Evolutionary conservation across 495 filamentous ascomycete species (phyloP).

Genomic region (Lophiotrema nucula): DNA sequence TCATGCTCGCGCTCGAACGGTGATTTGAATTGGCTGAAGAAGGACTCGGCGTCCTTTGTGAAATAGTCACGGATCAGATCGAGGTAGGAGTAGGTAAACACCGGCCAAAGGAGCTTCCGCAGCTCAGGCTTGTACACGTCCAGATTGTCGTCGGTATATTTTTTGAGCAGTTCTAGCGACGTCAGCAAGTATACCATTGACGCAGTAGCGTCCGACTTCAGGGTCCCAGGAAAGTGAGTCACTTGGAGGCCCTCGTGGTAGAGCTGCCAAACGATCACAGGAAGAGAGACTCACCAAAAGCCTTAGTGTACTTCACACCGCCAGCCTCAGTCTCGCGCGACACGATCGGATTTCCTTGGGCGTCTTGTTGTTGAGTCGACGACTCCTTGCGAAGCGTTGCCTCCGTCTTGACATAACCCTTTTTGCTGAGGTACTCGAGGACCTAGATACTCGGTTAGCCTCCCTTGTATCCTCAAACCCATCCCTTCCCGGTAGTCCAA

Average conservation of each 20-base stretch:
- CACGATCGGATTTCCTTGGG: constrained; percentile 69
- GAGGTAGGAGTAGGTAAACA: constrained; percentile 90
- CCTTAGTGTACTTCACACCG: constrained; percentile 69
- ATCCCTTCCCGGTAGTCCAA: too few species aligned
- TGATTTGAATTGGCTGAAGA: constrained; percentile 64
- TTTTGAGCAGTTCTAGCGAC: constrained; percentile 60
- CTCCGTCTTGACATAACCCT: constrained; percentile 90
- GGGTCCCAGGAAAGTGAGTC: too few species aligned
- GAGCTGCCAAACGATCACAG: too few species aligned
- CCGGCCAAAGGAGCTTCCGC: constrained; percentile 78
- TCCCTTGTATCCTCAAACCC: not conserved
- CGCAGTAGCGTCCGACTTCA: too few species aligned
- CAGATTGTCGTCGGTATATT: constrained; percentile 84
- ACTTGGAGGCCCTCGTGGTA: too few species aligned
- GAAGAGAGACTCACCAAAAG: too few species aligned
- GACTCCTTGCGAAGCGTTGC: constrained; percentile 91
- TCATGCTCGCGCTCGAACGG: constrained; percentile 72
- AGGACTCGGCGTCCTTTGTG: constrained; percentile 64
- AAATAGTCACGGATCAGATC: constrained; percentile 75
- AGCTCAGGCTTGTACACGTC: constrained; percentile 98
- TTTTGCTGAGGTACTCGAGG: constrained; percentile 93
- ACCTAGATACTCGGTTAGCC: too few species aligned
- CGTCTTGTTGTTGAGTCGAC: constrained; percentile 60
- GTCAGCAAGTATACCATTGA: too few species aligned
- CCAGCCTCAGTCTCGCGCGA: constrained; percentile 62